Evolutionary conservation across 441 rosid genomes (phyloP), one percentile per base, ranked within the genome.

Genomic region (Hura crepitans): DNA sequence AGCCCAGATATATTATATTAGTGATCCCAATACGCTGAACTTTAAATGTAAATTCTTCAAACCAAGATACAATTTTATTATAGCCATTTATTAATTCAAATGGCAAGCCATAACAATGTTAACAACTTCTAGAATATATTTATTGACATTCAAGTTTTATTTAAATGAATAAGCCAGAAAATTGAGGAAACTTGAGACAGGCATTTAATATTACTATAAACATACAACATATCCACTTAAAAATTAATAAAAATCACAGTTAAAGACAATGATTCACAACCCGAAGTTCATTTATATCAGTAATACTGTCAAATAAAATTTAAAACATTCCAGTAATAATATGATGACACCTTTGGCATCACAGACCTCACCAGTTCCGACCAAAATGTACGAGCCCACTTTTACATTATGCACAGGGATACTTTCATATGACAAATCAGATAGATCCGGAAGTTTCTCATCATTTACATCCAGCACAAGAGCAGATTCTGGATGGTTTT

Each of bases 311-410:
- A 31, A 47, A 35, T 33, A 66, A 47, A 66, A 10, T 31, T 25
- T 31, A 8, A n/a, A 54, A 37, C 50, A 35, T 57, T 46, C 27
- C 35, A 27, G 20, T 8, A 20, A 14, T 1, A 45, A 28, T 11
- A 25, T 57, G 59, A 39, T 45, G 14, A 46, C 47, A 65, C 49
- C 31, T 57, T 39, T 54, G 27, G 71, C 65, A 53, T 69, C 70
- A 86, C 97, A 82, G 85, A 92, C 97, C 97, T 92, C 98, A 81
- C 99, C 99, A 86, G 95, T 84, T 82, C 95, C 96, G 62, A 95
- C 95, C 87, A 95, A 80, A 75, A 95, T 69, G 78, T 79, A 95
- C 59, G 95, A 92, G 68, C 97, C 99, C 66, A 92, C 89, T 72
- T 81, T 76, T 49, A 95, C 88, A 64, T 89, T 87, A 74, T 92